phyloP scores from a whole-genome alignment of 345 rosid genomes.

The Gossypium turneri region DNA sequence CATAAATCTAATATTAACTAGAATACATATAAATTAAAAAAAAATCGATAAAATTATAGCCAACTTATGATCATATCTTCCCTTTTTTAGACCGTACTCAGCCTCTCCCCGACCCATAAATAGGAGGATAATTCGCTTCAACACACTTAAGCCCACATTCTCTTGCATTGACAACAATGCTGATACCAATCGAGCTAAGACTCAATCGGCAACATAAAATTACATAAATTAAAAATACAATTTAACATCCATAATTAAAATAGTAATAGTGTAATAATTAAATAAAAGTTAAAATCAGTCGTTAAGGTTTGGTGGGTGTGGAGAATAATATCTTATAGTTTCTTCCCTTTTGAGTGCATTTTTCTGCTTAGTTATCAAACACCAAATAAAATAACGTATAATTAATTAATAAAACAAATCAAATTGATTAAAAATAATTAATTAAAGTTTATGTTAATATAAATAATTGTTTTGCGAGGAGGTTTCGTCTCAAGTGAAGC shows the following conservation, averaged over 20 bases:
- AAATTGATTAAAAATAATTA: neutral
- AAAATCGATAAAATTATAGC: no score
- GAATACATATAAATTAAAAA: no score
- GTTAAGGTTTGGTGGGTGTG: constrained; percentile 22
- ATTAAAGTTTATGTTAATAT: neutral
- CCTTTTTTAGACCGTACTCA: no score
- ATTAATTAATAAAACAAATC: neutral
- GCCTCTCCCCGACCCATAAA: fast-evolving
- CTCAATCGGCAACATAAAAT: no score
- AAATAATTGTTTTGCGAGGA: neutral
- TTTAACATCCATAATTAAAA: neutral
- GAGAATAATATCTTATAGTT: constrained; percentile 5
- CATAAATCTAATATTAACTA: no score
- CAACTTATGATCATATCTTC: no score
- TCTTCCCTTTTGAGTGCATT: constrained; percentile 19
- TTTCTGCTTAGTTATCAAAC: neutral
- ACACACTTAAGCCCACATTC: fast-evolving
- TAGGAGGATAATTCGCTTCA: no score
- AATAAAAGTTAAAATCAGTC: neutral
- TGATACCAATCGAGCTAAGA: no score
- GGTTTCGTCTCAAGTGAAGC: constrained; percentile 20
- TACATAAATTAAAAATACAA: neutral
- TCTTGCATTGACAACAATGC: no score
- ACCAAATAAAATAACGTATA: neutral
- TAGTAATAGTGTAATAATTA: neutral